Evolutionary conservation across 2,329 filamentous ascomycete species (phyloP).

Genomic region (Rutstroemia sp.): DNA sequence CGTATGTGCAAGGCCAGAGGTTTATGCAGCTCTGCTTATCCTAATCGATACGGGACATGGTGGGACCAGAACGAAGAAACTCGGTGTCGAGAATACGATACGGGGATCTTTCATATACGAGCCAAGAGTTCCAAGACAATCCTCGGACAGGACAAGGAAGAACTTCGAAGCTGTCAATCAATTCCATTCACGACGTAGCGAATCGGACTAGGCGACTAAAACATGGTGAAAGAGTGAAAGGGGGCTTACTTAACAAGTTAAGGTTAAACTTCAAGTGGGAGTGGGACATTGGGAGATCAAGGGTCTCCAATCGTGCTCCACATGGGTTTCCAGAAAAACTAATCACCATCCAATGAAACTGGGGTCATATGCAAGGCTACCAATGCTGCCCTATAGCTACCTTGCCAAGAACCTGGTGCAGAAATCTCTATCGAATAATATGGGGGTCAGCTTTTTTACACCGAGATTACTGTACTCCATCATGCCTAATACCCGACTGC

Average conservation of each 20-base stretch:
- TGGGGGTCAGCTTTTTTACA: too few species aligned
- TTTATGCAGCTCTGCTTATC: neutral
- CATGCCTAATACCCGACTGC: too few species aligned
- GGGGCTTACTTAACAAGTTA: neutral
- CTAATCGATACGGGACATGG: neutral
- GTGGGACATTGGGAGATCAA: too few species aligned
- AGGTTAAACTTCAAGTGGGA: neutral
- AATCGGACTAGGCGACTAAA: too few species aligned
- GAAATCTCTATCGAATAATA: neutral
- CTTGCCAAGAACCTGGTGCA: neutral
- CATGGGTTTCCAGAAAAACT: neutral
- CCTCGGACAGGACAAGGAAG: neutral
- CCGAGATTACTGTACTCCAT: too few species aligned
- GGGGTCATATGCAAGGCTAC: constrained; percentile 1
- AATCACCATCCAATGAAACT: neutral
- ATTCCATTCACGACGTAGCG: too few species aligned
- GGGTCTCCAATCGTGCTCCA: neutral
- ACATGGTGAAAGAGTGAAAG: neutral
- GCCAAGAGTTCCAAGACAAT: neutral
- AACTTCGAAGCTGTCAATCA: too few species aligned
- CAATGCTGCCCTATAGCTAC: neutral
- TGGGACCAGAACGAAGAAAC: too few species aligned
- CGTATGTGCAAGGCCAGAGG: neutral
- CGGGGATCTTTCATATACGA: neutral
- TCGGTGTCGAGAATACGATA: neutral